Evolutionary conservation across 2,329 filamentous ascomycete species (phyloP), one percentile per base, ranked within the genome.

Genomic region (Pseudogymnoascus sp.): DNA sequence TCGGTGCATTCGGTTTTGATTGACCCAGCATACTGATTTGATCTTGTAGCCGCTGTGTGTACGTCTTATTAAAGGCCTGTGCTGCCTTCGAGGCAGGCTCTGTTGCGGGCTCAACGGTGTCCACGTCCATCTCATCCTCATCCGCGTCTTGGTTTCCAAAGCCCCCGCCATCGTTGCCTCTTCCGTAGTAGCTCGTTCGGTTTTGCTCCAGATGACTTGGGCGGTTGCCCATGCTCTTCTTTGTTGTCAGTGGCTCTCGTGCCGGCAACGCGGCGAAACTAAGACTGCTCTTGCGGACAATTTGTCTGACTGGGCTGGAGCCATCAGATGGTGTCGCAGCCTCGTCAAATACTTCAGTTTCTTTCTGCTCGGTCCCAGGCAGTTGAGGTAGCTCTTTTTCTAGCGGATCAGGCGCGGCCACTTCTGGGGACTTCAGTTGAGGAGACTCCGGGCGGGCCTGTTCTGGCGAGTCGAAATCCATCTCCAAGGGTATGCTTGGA

Each of bases 191-290:
- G 73, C 90, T 93, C 53, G 82, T 84, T 62, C 88, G 82, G n/a
- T 78, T 78, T 62, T 83, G 81, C 59, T 96, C 90, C 36, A 92
- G 72, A 66, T 96, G 88, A 69, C 90, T 96, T 6, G 85, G 89
- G 63, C 90, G 81, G 35, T 58, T 37, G 14, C 87, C 91, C 69
- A 91, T 84, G 71, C 89, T 95, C 75, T 92, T 93, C 72, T 95
- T 95, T 14, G 83, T 84, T 33, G 86, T 85, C 59, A 97, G 78
- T 36, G 93, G 93, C 70, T 97, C 93, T 64, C 94, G 84, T 2
- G 93, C 92, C 30, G 94, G 94, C 11, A 99, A 79, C 15, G 94
- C 91, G 37, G 94, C 91, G 75, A 99, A 97, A 62, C 89, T 96
- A 63, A 99, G 81, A 72, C 93, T 97, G 75, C 92, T 96, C 79